Evolutionary conservation across 352 stramenopile species (phyloP).

Genomic region (Globisporangium emineosum): DNA sequence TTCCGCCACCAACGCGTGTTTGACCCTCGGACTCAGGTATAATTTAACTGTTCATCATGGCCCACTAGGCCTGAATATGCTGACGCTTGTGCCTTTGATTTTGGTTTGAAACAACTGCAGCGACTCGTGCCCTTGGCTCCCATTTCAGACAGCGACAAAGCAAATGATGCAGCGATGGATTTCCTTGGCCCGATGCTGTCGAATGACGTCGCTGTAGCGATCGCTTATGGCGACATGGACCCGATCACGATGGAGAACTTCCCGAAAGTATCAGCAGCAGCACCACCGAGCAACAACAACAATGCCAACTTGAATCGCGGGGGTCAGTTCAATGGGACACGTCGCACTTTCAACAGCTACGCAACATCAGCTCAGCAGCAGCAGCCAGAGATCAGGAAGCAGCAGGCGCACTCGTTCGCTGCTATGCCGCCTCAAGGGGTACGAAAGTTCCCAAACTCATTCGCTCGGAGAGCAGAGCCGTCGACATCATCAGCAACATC

Average conservation of each 20-base stretch:
- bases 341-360: not conserved
- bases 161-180: constrained; percentile 36
- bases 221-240: constrained; percentile 74
- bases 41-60: not conserved
- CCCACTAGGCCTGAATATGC: too few species aligned
- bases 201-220: constrained; percentile 37
- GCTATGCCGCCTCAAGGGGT: not conserved
- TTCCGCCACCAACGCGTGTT: constrained; percentile 75
- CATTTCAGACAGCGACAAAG: constrained; percentile 29
- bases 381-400: not conserved
- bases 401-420: not conserved
- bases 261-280: constrained; percentile 7
- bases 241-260: constrained; percentile 62
- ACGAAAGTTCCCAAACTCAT: constrained; percentile 8
- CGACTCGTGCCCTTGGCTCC: constrained; percentile 65
- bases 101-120: constrained; percentile 23
- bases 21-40: constrained; percentile 50
- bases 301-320: not conserved
- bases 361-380: constrained; percentile 1
- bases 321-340: not conserved
- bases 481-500: not conserved
- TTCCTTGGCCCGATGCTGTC: constrained; percentile 63
- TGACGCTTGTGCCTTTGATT: not conserved
- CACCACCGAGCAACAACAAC: not conserved
- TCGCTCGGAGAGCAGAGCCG: not conserved